Percentiles rank a stretch among this genome's conserved stretches.
Conservation (phyloP, 441 rosid genomes). For the Theobroma grandiflorum region DNA sequence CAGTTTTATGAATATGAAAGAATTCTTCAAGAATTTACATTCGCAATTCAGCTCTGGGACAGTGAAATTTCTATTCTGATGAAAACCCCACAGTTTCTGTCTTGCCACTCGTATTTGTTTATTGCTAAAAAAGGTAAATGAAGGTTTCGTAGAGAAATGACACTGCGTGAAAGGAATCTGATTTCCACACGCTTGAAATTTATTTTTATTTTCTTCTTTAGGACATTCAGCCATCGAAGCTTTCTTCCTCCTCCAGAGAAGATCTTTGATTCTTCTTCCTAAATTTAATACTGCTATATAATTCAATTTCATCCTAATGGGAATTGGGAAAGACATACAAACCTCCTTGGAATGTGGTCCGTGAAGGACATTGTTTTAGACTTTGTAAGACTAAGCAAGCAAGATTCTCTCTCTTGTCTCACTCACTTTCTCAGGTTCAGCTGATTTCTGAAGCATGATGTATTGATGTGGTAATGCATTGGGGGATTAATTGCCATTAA, state of each 20-base stretch:
- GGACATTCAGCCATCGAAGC: neutral
- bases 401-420: neutral
- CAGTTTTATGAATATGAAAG: neutral
- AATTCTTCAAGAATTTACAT: neutral
- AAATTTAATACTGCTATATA: neutral
- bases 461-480: neutral
- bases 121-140: neutral
- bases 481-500: neutral
- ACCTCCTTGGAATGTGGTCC: neutral
- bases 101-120: neutral
- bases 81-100: neutral
- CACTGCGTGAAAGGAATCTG: neutral
- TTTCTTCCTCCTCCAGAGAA: neutral
- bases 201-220: neutral
- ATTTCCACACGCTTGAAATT: neutral
- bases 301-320: neutral
- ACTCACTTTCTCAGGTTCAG: neutral
- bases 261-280: neutral
- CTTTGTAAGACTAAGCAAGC: too few relatives aligned
- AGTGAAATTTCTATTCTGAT: neutral
- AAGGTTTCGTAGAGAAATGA: neutral
- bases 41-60: neutral
- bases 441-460: neutral
- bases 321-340: neutral
- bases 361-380: neutral